These are phyloP conservation scores for Gastrolobium villosum DNA, from an alignment of 306 rosid species.

Conservation along the genomic window DNA sequence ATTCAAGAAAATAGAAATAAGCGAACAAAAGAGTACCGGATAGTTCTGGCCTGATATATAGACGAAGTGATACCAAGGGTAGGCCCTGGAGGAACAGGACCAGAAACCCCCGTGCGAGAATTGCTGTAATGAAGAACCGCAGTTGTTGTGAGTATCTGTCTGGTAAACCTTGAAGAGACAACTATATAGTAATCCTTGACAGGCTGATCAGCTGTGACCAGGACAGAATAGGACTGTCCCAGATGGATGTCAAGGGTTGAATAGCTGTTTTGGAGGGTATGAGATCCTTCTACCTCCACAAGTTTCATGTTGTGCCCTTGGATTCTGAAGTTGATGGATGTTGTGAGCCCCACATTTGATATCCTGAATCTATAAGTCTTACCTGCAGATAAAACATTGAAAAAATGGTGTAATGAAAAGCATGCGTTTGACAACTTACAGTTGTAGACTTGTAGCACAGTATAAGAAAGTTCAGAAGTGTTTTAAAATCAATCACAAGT, in stretches of 20 bases:
- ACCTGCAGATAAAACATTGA: constrained; percentile 61
- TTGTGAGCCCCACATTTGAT: constrained; percentile 92
- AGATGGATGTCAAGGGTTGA: constrained; percentile 89
- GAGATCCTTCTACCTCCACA: constrained; percentile 97
- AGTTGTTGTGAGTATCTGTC: constrained; percentile 77
- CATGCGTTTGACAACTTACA: constrained; percentile 24
- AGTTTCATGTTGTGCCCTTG: constrained; percentile 84
- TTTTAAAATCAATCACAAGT: constrained; percentile 12
- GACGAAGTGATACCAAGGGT: constrained; percentile 74
- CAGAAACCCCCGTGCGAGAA: constrained; percentile 77
- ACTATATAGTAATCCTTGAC: constrained; percentile 83
- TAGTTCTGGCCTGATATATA: constrained; percentile 80
- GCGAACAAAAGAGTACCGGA: constrained; percentile 62
- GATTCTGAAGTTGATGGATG: constrained; percentile 94
- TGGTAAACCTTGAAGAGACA: constrained; percentile 86
- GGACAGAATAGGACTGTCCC: constrained; percentile 91
- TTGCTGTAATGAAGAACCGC: constrained; percentile 92
- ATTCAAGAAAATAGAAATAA: not conserved
- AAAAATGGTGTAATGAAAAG: constrained; percentile 25
- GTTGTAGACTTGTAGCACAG: not conserved
- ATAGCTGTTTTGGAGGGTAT: constrained; percentile 84
- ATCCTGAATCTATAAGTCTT: constrained; percentile 91
- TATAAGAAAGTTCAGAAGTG: constrained; percentile 32
- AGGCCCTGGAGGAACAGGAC: constrained; percentile 86
- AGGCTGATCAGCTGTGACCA: constrained; percentile 94